Base-by-base conservation (phyloP, 352 stramenopile genomes). In the Phytophthora chlamydospora region DNA sequence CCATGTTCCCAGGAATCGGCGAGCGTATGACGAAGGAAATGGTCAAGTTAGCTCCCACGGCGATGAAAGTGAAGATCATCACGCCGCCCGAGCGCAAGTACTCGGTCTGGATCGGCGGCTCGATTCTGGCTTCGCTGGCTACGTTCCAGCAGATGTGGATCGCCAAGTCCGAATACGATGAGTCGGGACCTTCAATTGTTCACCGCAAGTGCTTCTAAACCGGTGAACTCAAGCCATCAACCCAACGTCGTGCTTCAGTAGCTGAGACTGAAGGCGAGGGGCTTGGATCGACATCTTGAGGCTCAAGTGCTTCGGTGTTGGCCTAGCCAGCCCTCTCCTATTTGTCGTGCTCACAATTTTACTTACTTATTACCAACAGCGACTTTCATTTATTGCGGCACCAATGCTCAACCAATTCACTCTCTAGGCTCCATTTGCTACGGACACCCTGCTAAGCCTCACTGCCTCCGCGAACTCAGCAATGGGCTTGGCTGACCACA, bases 111-210 rank as follows among this genome's bases (percentile, higher is more conserved):
- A 98, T 99, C 75, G 96, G 97, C 80, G 97, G 97, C 60, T 98
- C 91, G 56, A 98, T 99, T 66, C 73, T 99, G 36, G 83, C 96
- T 16, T 98, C 93, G 68, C 81, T 99, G n/a, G 97, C 94, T 45
- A 98, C 96, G 45, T 99, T 99, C 93, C 93, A 99, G 75, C 89
- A 97, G 62, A 98, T 99, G 94, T 99, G 96, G 95, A 99, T 99
- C 75, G 96, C 88, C 27, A 99, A 98, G 86, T 79, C 90, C 39
- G 96, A 99, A 71, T 99, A 99, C 78, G 96, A 99, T 52, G 96
- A 99, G 45, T 95, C 87, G 58, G 97, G 97, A 21, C 93, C 97
- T 17, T 97, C 85, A 16, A 99, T 99, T 73, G 94, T 99, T 36
- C 95, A 98, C 80, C 86, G 94, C 68, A 98, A 98, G 78, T 98